A percentile compares a stretch with the other conserved stretches of the same genome.
These are phyloP conservation scores for Penicillium sp. DNA, from an alignment of 2,329 filamentous ascomycete genomes.

Conservation along the genomic window DNA sequence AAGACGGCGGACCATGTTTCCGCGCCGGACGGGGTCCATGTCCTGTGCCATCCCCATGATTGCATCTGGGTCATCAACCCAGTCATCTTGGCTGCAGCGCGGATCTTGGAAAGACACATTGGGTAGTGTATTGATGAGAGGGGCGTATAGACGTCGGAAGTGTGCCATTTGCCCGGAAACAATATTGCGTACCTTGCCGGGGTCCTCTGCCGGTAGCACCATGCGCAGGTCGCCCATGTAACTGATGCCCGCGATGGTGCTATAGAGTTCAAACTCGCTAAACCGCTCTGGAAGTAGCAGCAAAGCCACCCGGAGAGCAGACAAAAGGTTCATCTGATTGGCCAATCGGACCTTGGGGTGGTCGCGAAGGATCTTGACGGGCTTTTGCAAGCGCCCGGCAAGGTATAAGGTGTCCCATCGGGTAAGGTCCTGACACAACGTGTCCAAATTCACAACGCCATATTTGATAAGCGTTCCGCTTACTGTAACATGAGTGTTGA, in stretches of 20 bases:
- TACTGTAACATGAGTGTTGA: conserved; percentile 91
- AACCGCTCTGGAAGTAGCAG: conserved; percentile 82
- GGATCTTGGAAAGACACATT: conserved; percentile 77
- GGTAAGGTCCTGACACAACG: conserved; percentile 79
- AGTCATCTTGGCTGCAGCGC: conserved; percentile 58
- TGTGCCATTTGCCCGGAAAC: conserved; percentile 87
- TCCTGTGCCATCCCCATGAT: conserved; percentile 78
- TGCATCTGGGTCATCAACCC: conserved; percentile 62
- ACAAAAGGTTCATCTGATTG: conserved; percentile 93
- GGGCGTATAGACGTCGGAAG: conserved; percentile 88
- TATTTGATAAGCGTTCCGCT: conserved; percentile 98
- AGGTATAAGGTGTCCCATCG: conserved; percentile 95
- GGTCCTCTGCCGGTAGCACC: conserved; percentile 85
- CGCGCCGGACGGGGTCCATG: conserved; percentile 86
- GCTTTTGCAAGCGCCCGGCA: conserved; percentile 94
- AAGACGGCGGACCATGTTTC: conserved; percentile 93
- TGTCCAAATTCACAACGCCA: conserved; percentile 91
- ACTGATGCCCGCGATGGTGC: conserved; percentile 85
- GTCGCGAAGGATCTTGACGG: conserved; percentile 94
- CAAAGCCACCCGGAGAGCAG: conserved; percentile 84
- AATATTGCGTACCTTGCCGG: conserved; percentile 90
- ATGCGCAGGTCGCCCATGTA: conserved; percentile 98
- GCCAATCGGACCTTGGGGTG: conserved; percentile 88
- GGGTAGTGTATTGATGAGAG: conserved; percentile 83
- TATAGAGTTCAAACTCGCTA: conserved; percentile 84